Percentiles rank a stretch among this genome's conserved stretches.
Evolutionary conservation across 2,329 filamentous ascomycete species (phyloP).

Genomic region (Alternaria burnsii): DNA sequence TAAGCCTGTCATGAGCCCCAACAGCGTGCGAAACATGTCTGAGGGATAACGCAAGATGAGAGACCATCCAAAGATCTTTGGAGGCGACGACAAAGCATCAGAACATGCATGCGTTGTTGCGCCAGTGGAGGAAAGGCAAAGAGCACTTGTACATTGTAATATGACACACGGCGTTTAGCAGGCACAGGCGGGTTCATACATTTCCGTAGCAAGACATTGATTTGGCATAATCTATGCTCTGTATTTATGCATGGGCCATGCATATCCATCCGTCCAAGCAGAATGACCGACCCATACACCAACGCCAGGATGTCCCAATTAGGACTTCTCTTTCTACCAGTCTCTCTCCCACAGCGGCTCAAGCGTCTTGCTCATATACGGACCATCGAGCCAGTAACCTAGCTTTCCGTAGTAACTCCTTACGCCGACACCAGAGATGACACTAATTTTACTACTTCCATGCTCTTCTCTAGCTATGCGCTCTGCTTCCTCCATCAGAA

Average conservation of each 20-base stretch:
- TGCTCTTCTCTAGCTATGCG: slow-evolving; percentile 94
- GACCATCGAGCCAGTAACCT: slow-evolving; percentile 92
- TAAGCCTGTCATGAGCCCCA: slow-evolving; percentile 69
- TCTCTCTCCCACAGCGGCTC: slow-evolving; percentile 47
- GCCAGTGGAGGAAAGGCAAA: slow-evolving; percentile 1
- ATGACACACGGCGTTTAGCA: slow-evolving; percentile 32
- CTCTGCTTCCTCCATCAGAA: slow-evolving; percentile 98
- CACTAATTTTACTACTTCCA: slow-evolving; percentile 90
- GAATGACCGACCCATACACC: slow-evolving; percentile 1
- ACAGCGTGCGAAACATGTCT: background rate
- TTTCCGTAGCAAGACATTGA: slow-evolving; percentile 14
- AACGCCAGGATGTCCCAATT: slow-evolving; percentile 12
- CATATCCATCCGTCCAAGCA: background rate
- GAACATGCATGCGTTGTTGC: background rate
- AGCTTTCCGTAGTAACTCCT: slow-evolving; percentile 93
- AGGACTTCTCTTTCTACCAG: slow-evolving; percentile 23
- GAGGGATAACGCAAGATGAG: slow-evolving; percentile 1
- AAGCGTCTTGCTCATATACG: slow-evolving; percentile 64
- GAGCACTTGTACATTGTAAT: slow-evolving; percentile 22
- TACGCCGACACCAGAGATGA: slow-evolving; percentile 97
- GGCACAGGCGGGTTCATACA: slow-evolving; percentile 9
- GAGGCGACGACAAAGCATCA: background rate
- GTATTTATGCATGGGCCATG: slow-evolving; percentile 4
- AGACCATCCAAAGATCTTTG: background rate
- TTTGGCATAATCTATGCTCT: slow-evolving; percentile 12